Conservation (phyloP, 2,329 filamentous ascomycete species). For the Fusarium concolor region DNA sequence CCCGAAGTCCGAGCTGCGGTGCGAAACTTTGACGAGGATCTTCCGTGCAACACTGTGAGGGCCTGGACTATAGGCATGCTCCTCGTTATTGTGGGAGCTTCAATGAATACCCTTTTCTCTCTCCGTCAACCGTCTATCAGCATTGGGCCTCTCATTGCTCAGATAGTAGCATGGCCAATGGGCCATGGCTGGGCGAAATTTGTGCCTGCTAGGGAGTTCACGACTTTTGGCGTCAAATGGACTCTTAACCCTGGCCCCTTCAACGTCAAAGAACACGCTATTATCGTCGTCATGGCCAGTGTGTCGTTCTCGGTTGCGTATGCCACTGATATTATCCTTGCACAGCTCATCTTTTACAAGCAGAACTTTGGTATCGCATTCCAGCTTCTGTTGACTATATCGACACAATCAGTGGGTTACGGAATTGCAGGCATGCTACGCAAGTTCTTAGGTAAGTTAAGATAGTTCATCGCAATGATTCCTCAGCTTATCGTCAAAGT, state of each 20-base stretch:
- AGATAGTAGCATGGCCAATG: slow-evolving; percentile 73
- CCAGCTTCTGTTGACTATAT: slow-evolving; percentile 74
- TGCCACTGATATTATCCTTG: slow-evolving; percentile 78
- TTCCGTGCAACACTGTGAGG: slow-evolving; percentile 74
- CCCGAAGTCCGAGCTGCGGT: slow-evolving; percentile 74
- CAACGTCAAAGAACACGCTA: slow-evolving; percentile 76
- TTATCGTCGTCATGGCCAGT: slow-evolving; percentile 78
- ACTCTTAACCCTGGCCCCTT: slow-evolving; percentile 75
- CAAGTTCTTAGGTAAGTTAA: slow-evolving; percentile 66
- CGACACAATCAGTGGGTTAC: slow-evolving; percentile 76
- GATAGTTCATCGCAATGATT: fast-evolving
- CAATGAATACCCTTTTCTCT: slow-evolving; percentile 72
- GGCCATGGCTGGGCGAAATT: slow-evolving; percentile 70
- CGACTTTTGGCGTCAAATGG: slow-evolving; percentile 65
- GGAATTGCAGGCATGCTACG: slow-evolving; percentile 76
- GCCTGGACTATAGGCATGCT: slow-evolving; percentile 72
- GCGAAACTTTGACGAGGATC: slow-evolving; percentile 71
- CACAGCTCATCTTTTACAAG: slow-evolving; percentile 78
- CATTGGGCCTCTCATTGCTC: slow-evolving; percentile 70
- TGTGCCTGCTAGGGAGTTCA: slow-evolving; percentile 63
- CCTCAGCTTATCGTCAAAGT: slow-evolving; percentile 53
- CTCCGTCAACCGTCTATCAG: slow-evolving; percentile 71
- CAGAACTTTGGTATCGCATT: slow-evolving; percentile 75
- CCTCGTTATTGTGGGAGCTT: slow-evolving; percentile 68
- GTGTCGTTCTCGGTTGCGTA: slow-evolving; percentile 78